Conservation (phyloP, 2,329 filamentous ascomycete genomes). For the Penicillium sp. region DNA sequence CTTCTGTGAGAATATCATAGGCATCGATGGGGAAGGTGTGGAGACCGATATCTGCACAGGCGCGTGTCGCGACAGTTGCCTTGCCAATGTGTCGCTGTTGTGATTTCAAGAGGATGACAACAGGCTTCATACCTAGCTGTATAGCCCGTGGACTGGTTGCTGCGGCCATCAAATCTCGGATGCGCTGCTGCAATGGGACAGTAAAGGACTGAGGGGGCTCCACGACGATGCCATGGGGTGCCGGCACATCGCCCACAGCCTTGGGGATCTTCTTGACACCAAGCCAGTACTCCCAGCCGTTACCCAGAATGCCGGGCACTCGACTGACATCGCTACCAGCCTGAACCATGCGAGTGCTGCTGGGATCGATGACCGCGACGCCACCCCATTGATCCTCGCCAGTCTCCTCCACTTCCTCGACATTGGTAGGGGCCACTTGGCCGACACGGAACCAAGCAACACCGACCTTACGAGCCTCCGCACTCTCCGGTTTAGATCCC, state of each 20-base stretch:
- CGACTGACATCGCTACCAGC: conserved; percentile 84
- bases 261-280: conserved; percentile 70
- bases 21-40: conserved; percentile 88
- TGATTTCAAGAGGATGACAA: conserved; percentile 85
- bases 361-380: conserved; percentile 81
- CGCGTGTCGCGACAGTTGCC: conserved; percentile 72
- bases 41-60: conserved; percentile 85
- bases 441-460: conserved; percentile 94
- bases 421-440: conserved; percentile 61
- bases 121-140: conserved; percentile 81
- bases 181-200: conserved; percentile 66
- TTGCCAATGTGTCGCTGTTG: conserved; percentile 95
- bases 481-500: conserved; percentile 27
- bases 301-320: conserved; percentile 74
- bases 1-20: conserved; percentile 93
- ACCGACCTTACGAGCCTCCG: conserved; percentile 53
- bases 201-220: conserved; percentile 52
- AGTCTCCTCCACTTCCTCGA: conserved; percentile 59
- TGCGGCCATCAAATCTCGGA: conserved; percentile 83
- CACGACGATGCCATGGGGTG: conserved; percentile 41
- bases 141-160: conserved; percentile 87
- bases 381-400: conserved; percentile 79
- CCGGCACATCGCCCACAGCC: conserved; percentile 35
- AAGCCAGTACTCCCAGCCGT: conserved; percentile 87
- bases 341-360: conserved; percentile 85